Percentiles rank a stretch among this genome's conserved stretches.
phyloP scores from a whole-genome alignment of 2,329 filamentous ascomycete species.

The Calonectria hongkongensis region DNA sequence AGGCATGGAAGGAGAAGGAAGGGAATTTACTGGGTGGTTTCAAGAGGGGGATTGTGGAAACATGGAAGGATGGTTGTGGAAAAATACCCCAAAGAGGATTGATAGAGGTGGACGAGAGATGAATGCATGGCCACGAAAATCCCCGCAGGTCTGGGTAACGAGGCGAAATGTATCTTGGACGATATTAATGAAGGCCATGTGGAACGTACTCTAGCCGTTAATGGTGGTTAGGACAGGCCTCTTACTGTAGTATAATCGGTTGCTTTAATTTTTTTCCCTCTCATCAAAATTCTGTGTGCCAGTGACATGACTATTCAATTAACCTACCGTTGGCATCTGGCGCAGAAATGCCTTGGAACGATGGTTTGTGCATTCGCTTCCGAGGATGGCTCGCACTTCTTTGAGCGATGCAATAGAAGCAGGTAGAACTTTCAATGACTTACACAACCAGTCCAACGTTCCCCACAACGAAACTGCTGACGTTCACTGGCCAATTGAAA shows the following conservation, averaged over 20 bases:
- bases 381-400: background rate
- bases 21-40: slow-evolving; percentile 5
- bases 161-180: slow-evolving; percentile 33
- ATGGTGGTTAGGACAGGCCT: slow-evolving; percentile 26
- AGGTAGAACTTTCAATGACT: slow-evolving; percentile 16
- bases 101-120: slow-evolving; percentile 33
- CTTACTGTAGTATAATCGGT: slow-evolving; percentile 30
- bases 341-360: background rate
- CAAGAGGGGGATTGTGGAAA: background rate
- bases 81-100: slow-evolving; percentile 38
- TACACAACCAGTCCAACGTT: slow-evolving; percentile 10
- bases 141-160: slow-evolving; percentile 34
- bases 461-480: background rate
- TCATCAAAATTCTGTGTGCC: background rate
- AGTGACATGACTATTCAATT: background rate
- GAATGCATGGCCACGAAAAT: slow-evolving; percentile 33
- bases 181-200: slow-evolving; percentile 33
- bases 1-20: background rate
- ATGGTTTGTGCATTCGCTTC: background rate
- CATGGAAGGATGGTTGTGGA: slow-evolving; percentile 26
- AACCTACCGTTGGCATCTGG: background rate
- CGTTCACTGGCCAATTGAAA: slow-evolving; percentile 36
- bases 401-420: slow-evolving; percentile 3
- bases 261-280: slow-evolving; percentile 8
- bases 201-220: slow-evolving; percentile 20